Conservation (phyloP, 2,329 filamentous ascomycete species). For the Mycogone perniciosa region DNA sequence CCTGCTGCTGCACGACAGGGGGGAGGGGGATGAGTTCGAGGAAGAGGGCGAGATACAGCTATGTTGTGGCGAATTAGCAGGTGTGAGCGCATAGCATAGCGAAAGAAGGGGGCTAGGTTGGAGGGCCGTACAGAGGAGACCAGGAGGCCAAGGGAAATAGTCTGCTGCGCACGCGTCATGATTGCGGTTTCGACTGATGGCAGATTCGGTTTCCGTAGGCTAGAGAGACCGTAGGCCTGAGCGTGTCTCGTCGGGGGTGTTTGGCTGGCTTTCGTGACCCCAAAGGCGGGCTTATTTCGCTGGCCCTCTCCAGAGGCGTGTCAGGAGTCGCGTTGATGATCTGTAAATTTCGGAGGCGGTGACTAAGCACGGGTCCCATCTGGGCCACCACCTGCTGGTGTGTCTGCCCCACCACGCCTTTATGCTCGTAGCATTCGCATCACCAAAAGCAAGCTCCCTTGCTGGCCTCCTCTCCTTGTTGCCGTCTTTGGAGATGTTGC, state of each 20-base stretch:
- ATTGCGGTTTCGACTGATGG: conserved; percentile 25
- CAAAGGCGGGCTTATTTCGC: background rate
- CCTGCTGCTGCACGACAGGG: conserved; percentile 67
- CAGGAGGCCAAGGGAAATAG: conserved; percentile 79
- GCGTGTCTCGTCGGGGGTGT: too few species aligned
- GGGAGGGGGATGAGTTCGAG: conserved; percentile 79
- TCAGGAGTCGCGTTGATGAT: conserved; percentile 7
- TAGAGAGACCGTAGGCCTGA: background rate
- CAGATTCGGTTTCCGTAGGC: background rate
- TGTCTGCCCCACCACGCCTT: background rate
- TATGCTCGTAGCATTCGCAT: too few species aligned
- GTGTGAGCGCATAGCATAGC: background rate
- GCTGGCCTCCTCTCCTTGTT: background rate
- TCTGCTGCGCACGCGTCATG: conserved; percentile 95
- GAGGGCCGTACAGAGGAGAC: conserved; percentile 66
- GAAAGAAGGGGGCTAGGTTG: background rate
- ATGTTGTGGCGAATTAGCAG: conserved; percentile 27
- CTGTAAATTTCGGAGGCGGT: conserved; percentile 2
- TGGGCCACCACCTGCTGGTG: background rate
- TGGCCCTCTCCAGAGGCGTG: conserved; percentile 3
- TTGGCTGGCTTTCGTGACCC: background rate
- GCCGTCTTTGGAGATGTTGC: background rate
- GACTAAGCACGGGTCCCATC: conserved; percentile 6
- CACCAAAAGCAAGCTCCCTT: background rate
- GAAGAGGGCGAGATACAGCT: conserved; percentile 88